Evolutionary conservation across 208 protist species (phyloP).

Genomic region (Leishmania lainsoni): DNA sequence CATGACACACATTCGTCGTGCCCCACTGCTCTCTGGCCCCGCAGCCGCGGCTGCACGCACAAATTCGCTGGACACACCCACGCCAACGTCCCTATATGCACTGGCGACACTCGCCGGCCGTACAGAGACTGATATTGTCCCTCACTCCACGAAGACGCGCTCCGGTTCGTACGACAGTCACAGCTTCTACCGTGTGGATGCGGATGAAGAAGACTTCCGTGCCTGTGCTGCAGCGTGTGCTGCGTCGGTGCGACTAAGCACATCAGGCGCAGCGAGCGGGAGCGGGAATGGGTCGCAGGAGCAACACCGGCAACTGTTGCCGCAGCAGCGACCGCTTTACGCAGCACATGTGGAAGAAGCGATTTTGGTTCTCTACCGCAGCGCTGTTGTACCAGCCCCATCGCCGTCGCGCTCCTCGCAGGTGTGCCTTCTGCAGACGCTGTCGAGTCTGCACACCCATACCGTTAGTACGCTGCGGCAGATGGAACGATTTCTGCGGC

Average conservation of each 20-base stretch:
- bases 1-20: constrained; percentile 1
- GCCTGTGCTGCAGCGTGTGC: constrained; percentile 15
- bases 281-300: neutral
- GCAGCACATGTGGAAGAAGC: constrained; percentile 16
- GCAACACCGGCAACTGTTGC: neutral
- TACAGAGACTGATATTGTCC: neutral
- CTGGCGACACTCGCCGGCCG: constrained; percentile 8
- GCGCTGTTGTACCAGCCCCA: constrained; percentile 25
- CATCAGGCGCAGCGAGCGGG: neutral
- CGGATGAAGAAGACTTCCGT: constrained; percentile 8
- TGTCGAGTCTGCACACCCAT: constrained; percentile 28
- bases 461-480: constrained; percentile 24
- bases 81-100: neutral
- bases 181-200: neutral
- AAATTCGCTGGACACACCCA: neutral
- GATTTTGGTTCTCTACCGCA: constrained; percentile 18
- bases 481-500: constrained; percentile 2
- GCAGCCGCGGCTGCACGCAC: neutral
- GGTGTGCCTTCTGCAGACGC: constrained; percentile 31
- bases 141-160: neutral
- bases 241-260: constrained; percentile 2
- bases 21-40: neutral
- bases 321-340: constrained; percentile 6
- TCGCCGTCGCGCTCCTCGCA: constrained; percentile 28
- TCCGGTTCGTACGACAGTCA: neutral